These are phyloP conservation scores for Plectranthus barbatus DNA, from an alignment of 257 asterid genomes.

Conservation along the genomic window DNA sequence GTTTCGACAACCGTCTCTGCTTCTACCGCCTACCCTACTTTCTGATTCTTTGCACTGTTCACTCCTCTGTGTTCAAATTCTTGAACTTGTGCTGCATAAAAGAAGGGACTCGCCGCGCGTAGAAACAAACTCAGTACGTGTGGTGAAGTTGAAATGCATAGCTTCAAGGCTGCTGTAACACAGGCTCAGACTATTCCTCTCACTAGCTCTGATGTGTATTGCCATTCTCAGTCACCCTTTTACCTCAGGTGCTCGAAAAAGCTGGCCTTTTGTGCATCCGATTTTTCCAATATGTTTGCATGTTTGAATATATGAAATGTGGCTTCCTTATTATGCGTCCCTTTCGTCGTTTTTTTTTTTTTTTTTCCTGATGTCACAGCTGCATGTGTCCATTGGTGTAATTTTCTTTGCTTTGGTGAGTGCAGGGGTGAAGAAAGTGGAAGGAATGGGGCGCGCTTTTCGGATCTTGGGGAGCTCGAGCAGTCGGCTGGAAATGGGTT, in stretches of 20 bases:
- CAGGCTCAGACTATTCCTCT: slow-evolving; percentile 23
- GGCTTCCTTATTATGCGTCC: not conserved
- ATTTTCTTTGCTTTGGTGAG: not conserved
- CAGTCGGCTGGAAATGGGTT: slow-evolving; percentile 46
- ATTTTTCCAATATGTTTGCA: not conserved
- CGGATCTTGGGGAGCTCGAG: slow-evolving; percentile 81
- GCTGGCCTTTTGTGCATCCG: not conserved
- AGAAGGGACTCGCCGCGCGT: not conserved
- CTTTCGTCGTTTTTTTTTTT: no score
- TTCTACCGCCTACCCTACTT: not conserved
- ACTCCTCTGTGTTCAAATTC: slow-evolving; percentile 1
- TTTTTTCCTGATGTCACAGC: not conserved
- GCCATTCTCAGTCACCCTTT: slow-evolving; percentile 45
- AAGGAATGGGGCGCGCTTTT: slow-evolving; percentile 41
- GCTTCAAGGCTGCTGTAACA: slow-evolving; percentile 31
- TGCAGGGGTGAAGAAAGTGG: slow-evolving; percentile 52
- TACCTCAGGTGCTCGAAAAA: slow-evolving; percentile 46
- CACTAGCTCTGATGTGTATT: slow-evolving; percentile 43
- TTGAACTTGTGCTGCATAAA: not conserved
- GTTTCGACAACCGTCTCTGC: slow-evolving; percentile 4
- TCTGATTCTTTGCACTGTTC: not conserved
- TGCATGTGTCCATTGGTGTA: not conserved
- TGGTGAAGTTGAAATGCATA: slow-evolving; percentile 38
- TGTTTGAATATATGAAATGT: not conserved
- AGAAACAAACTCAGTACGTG: slow-evolving; percentile 9